A percentile compares a stretch with the other conserved stretches of the same genome.
Evolutionary conservation across 345 rosid species (phyloP).

Genomic region (Lumnitzera racemosa): DNA sequence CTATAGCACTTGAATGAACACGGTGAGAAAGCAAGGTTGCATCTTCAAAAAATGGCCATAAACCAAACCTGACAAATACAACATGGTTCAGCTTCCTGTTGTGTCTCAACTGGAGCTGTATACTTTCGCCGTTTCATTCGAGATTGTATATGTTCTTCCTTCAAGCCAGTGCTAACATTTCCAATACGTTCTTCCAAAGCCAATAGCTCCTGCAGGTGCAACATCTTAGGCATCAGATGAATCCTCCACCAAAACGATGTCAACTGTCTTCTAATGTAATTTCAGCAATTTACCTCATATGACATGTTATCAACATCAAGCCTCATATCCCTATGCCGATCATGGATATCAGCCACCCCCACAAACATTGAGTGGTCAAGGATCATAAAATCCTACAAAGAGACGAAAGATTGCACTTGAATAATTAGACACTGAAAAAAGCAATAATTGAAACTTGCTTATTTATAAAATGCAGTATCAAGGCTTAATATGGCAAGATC

Average conservation of each 20-base stretch:
- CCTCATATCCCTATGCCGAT: constrained; percentile 88
- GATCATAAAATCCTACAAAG: constrained; percentile 71
- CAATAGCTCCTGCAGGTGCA: constrained; percentile 56
- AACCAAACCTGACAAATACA: constrained; percentile 74
- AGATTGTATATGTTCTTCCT: constrained; percentile 49
- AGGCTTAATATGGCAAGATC: too few relatives aligned
- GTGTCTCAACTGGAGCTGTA: constrained; percentile 9
- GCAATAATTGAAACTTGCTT: too few relatives aligned
- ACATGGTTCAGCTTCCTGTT: constrained; percentile 72
- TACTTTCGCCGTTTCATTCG: constrained; percentile 40
- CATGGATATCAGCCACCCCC: constrained; percentile 59
- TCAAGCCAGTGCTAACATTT: constrained; percentile 77
- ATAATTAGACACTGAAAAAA: neutral
- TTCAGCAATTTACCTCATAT: constrained; percentile 57
- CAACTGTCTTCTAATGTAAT: neutral
- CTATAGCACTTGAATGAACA: too few relatives aligned
- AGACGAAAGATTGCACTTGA: constrained; percentile 2
- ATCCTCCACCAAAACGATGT: neutral
- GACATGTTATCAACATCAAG: constrained; percentile 98
- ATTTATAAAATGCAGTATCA: too few relatives aligned
- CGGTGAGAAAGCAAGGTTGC: too few relatives aligned
- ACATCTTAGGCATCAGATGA: constrained; percentile 2
- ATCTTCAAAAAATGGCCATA: too few relatives aligned
- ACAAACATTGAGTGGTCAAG: constrained; percentile 58
- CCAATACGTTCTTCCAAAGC: constrained; percentile 95